A percentile compares a stretch with the other conserved stretches of the same genome.
These are phyloP conservation scores for Botrytis aclada DNA, from an alignment of 2,329 filamentous ascomycete species.

Conservation along the genomic window DNA sequence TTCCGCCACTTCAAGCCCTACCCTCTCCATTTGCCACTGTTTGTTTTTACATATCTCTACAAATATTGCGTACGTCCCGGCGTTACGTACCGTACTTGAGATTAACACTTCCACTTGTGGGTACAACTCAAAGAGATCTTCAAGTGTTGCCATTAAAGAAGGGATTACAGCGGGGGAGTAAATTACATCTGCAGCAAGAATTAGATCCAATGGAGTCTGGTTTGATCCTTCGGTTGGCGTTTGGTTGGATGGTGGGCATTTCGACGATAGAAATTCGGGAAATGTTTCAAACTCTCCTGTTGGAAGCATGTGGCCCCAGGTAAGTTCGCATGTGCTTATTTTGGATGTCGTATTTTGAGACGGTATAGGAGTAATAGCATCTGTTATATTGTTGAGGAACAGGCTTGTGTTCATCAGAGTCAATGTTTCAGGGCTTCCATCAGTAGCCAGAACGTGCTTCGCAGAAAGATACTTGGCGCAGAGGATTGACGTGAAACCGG, in stretches of 20 bases:
- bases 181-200: constrained; percentile 75
- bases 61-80: constrained; percentile 65
- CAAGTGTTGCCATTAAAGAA: constrained; percentile 61
- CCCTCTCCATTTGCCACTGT: constrained; percentile 43
- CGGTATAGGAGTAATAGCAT: background rate
- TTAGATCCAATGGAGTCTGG: constrained; percentile 53
- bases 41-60: constrained; percentile 49
- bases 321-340: constrained; percentile 54
- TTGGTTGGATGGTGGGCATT: background rate
- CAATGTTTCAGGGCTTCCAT: constrained; percentile 71
- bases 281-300: constrained; percentile 39
- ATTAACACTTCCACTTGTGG: constrained; percentile 60
- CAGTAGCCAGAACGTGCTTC: constrained; percentile 62
- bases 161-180: constrained; percentile 67
- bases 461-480: constrained; percentile 66
- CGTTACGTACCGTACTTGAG: constrained; percentile 68
- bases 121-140: constrained; percentile 57
- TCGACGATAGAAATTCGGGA: constrained; percentile 10
- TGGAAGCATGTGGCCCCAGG: constrained; percentile 42
- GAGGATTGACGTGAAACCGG: constrained; percentile 71
- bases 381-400: constrained; percentile 59
- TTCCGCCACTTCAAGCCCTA: constrained; percentile 44
- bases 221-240: constrained; percentile 21
- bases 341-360: constrained; percentile 40
- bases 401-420: constrained; percentile 65